Evolutionary conservation across 2,329 filamentous ascomycete species (phyloP).

Genomic region (Ceratocystis huliohia): DNA sequence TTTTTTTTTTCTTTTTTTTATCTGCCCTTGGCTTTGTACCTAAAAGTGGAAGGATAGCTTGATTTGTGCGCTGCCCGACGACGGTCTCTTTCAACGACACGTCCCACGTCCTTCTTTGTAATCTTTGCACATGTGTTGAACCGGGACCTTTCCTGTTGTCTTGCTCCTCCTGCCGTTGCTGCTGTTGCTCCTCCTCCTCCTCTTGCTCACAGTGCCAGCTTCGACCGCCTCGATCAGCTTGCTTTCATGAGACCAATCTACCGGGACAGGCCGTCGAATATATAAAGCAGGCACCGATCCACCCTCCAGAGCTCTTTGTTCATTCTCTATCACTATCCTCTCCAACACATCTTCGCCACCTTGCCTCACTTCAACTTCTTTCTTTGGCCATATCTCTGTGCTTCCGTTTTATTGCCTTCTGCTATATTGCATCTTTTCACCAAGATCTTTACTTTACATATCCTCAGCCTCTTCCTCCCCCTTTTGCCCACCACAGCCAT

Average conservation of each 20-base stretch:
- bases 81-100: constrained; percentile 10
- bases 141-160: neutral
- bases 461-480: too few species aligned
- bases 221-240: neutral
- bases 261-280: constrained; percentile 16
- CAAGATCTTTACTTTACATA: neutral
- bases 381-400: neutral
- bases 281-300: constrained; percentile 15
- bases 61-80: neutral
- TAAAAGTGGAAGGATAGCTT: neutral
- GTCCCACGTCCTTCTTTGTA: constrained; percentile 2
- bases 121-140: constrained; percentile 9
- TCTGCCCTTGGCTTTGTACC: neutral
- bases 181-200: neutral
- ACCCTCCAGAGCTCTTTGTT: neutral
- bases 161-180: neutral
- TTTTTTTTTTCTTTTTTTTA: neutral
- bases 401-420: neutral
- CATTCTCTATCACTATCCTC: constrained; percentile 4
- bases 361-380: constrained; percentile 4
- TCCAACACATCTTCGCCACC: neutral
- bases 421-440: neutral
- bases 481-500: neutral
- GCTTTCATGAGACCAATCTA: constrained; percentile 15
- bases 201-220: neutral